Base-by-base conservation (phyloP, 805 yeast genomes). In the Priceomyces castillae region DNA sequence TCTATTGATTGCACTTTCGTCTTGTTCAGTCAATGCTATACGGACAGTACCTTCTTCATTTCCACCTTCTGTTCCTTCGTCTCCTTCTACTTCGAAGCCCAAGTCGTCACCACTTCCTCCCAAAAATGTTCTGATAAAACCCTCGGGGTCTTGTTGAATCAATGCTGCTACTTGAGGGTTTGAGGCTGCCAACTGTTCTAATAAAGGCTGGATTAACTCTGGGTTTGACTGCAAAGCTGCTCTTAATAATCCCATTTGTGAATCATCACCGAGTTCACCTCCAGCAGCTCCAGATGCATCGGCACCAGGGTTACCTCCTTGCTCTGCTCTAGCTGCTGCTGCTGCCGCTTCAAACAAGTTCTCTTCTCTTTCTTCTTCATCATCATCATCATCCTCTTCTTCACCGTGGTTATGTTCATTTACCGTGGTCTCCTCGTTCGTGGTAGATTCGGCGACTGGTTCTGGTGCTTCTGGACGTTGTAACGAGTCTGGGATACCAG, bases 101-200 rank as follows among this genome's bases (percentile, higher is more conserved):
- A 57, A 77, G 20, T 75, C 81, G 16, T 78, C 83, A 22, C 74
- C 73, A 44, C 76, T 82, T 26, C 76, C 85, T 31, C 80, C 82
- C 44, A 87, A 69, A 46, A 92, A 69, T 59, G 85, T 76, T 56
- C 86, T 80, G 46, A 90, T 73, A 43, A 92, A 89, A 16, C 82
- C 90, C 59, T 90, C 97, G n/a, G 97, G 96, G 61, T 92, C 86
- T 37, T 78, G 75, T 65, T 83, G 87, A 52, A 89, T 86, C 56
- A 85, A 70, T 48, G 78, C 82, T 11, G 92, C 95, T 30, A 90
- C 72, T 61, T 86, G 92, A 3, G 98, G 98, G 61, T 89, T 85
- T 34, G 84, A 72, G 11, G 80, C 80, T 12, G 92, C 85, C 50
- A 94, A 68, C 58, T 88, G 90, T 59, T 86, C 94, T 50, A 94